Evolutionary conservation across 768 basidiomycete genomes (phyloP).

Genomic region (Terana coerulea): DNA sequence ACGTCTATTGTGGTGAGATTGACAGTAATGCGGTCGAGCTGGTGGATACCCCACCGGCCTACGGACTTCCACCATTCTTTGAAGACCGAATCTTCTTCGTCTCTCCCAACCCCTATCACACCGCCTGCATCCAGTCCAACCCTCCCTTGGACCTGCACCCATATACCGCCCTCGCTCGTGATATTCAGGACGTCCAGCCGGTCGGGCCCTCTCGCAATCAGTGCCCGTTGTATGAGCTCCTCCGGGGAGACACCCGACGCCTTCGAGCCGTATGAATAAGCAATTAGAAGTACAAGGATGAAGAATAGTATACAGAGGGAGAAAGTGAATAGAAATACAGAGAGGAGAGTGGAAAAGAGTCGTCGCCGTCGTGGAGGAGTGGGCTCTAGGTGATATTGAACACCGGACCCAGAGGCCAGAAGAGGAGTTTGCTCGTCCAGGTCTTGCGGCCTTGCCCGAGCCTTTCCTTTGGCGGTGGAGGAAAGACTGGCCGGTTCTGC

Average conservation of each 20-base stretch:
- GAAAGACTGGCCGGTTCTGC: neutral
- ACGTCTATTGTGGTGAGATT: constrained; percentile 49
- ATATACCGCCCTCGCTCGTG: constrained; percentile 53
- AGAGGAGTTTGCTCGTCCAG: constrained; percentile 52
- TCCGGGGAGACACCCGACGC: constrained; percentile 52
- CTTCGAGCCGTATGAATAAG: constrained; percentile 62
- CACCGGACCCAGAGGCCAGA: constrained; percentile 38
- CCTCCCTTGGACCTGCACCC: constrained; percentile 52
- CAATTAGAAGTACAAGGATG: constrained; percentile 45
- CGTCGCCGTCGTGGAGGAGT: constrained; percentile 20
- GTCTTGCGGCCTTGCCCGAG: constrained; percentile 35
- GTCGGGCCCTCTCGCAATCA: constrained; percentile 60
- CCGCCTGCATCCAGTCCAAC: constrained; percentile 68
- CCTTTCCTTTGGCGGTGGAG: constrained; percentile 49
- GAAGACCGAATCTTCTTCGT: constrained; percentile 41
- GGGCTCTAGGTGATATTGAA: constrained; percentile 24
- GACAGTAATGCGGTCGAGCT: constrained; percentile 53
- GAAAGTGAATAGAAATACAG: constrained; percentile 58
- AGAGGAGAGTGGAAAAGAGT: constrained; percentile 31
- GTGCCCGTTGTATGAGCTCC: constrained; percentile 49
- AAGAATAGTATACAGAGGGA: constrained; percentile 44
- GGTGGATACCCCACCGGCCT: constrained; percentile 63
- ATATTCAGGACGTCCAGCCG: constrained; percentile 58
- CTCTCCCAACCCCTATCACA: constrained; percentile 45
- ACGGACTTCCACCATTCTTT: constrained; percentile 57